A percentile compares a stretch with the other conserved stretches of the same genome.
Conservation (phyloP, 1,284 basidiomycete genomes). For the Fomitopsis pinicola region DNA sequence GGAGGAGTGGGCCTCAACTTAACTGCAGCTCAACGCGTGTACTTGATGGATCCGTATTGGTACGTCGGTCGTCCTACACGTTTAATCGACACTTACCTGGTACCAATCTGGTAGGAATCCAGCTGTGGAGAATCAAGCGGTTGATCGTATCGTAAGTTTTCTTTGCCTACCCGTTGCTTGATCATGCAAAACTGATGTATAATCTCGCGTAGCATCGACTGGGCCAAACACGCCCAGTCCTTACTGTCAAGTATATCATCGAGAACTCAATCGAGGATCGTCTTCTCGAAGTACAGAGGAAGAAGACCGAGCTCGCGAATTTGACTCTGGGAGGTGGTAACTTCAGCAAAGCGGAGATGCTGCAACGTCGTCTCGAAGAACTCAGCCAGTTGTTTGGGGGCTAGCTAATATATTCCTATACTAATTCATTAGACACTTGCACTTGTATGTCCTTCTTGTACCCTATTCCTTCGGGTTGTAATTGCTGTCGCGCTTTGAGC, state of each 20-base stretch:
- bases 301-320: conserved; percentile 91
- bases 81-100: not conserved
- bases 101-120: conserved; percentile 68
- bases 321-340: conserved; percentile 76
- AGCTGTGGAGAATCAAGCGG: conserved; percentile 94
- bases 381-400: conserved; percentile 63
- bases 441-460: conserved; percentile 4
- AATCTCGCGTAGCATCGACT: conserved; percentile 70
- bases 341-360: conserved; percentile 79
- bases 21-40: conserved; percentile 88
- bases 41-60: conserved; percentile 96
- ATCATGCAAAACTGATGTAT: conserved; percentile 10
- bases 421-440: conserved; percentile 7
- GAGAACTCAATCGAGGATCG: conserved; percentile 90
- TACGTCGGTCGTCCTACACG: conserved; percentile 27
- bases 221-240: conserved; percentile 89
- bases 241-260: conserved; percentile 90
- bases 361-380: conserved; percentile 82
- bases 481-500: not conserved
- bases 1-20: conserved; percentile 96
- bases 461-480: not conserved
- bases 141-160: conserved; percentile 77
- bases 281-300: conserved; percentile 86
- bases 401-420: conserved; percentile 23
- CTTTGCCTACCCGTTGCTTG: not conserved